phyloP scores from a whole-genome alignment of 2,329 filamentous ascomycete species.

The Keithomyces neogunnii region DNA sequence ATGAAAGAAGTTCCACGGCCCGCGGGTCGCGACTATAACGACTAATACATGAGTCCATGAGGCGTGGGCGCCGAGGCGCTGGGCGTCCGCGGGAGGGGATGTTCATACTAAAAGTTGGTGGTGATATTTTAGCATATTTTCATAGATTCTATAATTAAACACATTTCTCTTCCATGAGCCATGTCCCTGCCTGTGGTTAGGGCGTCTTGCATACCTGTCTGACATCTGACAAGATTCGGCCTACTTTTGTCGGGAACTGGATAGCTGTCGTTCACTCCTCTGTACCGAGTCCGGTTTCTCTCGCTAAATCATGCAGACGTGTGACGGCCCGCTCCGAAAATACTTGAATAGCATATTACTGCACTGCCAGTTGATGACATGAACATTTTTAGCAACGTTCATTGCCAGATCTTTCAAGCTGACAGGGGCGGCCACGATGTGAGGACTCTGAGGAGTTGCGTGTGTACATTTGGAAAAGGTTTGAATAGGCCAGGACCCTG shows the following conservation, averaged over 20 bases:
- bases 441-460: too few relatives aligned
- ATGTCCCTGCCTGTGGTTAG: background rate
- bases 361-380: conserved; percentile 61
- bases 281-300: conserved; percentile 64
- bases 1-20: conserved; percentile 21
- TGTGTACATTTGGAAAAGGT: too few relatives aligned
- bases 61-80: background rate
- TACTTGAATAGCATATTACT: conserved; percentile 55
- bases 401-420: conserved; percentile 47
- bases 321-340: conserved; percentile 57
- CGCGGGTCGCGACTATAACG: conserved; percentile 8
- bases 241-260: conserved; percentile 58
- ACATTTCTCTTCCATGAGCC: background rate
- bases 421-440: too few relatives aligned
- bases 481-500: too few relatives aligned
- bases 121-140: background rate
- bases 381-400: conserved; percentile 66
- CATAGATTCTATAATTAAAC: background rate
- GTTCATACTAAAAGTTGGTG: background rate
- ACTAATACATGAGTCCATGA: conserved; percentile 3
- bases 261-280: conserved; percentile 67
- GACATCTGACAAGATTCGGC: conserved; percentile 43
- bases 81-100: background rate
- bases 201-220: background rate
- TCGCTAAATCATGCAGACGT: conserved; percentile 68